Evolutionary conservation across 495 filamentous ascomycete genomes (phyloP).

Genomic region (Lophium mytilinum): DNA sequence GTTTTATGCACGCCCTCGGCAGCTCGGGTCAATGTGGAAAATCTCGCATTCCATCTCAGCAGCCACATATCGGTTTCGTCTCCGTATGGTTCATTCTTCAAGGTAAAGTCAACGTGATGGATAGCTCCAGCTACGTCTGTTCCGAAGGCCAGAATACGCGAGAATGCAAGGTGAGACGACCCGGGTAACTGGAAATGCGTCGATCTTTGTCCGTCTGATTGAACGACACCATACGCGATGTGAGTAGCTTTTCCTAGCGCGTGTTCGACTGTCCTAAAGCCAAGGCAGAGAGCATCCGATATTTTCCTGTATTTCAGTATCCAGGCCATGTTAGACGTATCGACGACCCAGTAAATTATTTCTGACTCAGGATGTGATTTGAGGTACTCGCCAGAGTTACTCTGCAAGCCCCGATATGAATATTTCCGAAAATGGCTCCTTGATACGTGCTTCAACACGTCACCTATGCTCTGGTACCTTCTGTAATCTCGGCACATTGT

Average conservation of each 20-base stretch:
- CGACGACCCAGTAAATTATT: neutral
- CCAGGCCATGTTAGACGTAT: neutral
- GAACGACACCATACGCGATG: neutral
- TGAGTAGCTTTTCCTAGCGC: neutral
- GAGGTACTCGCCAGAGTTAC: neutral
- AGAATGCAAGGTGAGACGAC: neutral
- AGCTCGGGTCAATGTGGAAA: neutral
- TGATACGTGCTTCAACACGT: neutral
- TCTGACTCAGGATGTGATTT: neutral
- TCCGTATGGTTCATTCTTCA: neutral
- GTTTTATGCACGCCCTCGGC: neutral
- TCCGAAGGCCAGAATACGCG: neutral
- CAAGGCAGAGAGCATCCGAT: neutral
- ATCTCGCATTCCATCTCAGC: neutral
- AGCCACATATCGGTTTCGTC: neutral
- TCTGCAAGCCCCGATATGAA: too few relatives aligned
- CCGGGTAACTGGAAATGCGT: neutral
- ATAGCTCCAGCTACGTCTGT: neutral
- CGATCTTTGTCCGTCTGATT: neutral
- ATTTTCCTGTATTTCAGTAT: neutral
- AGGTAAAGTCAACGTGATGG: neutral
- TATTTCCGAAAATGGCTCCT: constrained; percentile 1
- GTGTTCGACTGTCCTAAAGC: neutral
- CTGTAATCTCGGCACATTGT: neutral
- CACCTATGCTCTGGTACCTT: neutral